Conservation (phyloP, 2,329 filamentous ascomycete genomes). For the Colletotrichum sansevieriae region DNA sequence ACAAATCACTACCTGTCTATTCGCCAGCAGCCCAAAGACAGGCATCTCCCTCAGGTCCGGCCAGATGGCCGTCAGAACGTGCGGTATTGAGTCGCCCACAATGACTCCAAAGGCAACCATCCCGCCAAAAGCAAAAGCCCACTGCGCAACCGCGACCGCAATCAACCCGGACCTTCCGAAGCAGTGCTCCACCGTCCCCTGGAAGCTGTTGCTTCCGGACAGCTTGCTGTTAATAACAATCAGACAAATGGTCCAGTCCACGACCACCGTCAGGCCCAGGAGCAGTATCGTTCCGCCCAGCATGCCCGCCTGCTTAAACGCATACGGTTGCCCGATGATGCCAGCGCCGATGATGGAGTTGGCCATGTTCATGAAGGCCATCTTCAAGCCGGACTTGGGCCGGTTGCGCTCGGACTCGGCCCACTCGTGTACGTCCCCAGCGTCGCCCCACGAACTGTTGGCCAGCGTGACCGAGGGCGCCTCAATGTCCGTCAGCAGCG, state of each 20-base stretch:
- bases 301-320: slow-evolving; percentile 92
- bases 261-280: slow-evolving; percentile 80
- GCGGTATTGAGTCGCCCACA: slow-evolving; percentile 94
- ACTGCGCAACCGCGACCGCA: slow-evolving; percentile 91
- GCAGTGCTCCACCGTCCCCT: slow-evolving; percentile 95
- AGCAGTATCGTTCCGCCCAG: slow-evolving; percentile 84
- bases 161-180: slow-evolving; percentile 90
- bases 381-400: slow-evolving; percentile 86
- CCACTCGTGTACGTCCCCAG: slow-evolving; percentile 60
- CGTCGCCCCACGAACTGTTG: slow-evolving; percentile 60
- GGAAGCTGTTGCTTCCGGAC: slow-evolving; percentile 92
- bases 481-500: slow-evolving; percentile 85
- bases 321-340: slow-evolving; percentile 90
- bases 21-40: slow-evolving; percentile 84
- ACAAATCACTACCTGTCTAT: slow-evolving; percentile 87
- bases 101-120: slow-evolving; percentile 99
- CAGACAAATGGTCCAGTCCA: slow-evolving; percentile 98
- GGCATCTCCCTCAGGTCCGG: slow-evolving; percentile 79
- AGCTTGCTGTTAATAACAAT: slow-evolving; percentile 99
- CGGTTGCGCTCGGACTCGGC: slow-evolving; percentile 69
- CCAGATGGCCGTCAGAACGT: slow-evolving; percentile 86
- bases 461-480: slow-evolving; percentile 81
- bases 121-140: slow-evolving; percentile 98
- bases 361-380: slow-evolving; percentile 99
- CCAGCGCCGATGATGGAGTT: slow-evolving; percentile 93